Percentiles rank a stretch among this genome's conserved stretches.
Evolutionary conservation across 257 asterid species (phyloP).

Genomic region (Petunia secreta): DNA sequence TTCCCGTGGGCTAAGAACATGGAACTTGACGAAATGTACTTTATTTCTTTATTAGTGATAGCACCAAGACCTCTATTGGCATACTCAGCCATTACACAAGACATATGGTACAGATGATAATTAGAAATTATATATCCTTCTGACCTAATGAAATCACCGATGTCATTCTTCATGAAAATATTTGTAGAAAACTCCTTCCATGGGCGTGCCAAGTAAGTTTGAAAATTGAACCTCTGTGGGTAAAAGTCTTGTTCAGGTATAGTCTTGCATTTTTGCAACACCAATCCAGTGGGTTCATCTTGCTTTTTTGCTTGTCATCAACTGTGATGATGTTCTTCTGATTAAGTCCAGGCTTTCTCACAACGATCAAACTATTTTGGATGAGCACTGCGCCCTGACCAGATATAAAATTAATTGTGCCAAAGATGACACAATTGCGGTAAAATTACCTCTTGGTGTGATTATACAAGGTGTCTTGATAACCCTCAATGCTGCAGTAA

Average conservation of each 20-base stretch:
- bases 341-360: conserved; percentile 40
- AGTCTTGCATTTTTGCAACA: conserved; percentile 64
- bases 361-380: conserved; percentile 62
- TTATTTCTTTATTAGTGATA: neutral
- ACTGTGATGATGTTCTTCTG: conserved; percentile 66
- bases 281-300: conserved; percentile 48
- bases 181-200: conserved; percentile 51
- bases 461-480: conserved; percentile 70
- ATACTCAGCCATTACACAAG: conserved; percentile 47
- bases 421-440: conserved; percentile 66
- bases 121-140: conserved; percentile 55
- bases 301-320: conserved; percentile 52
- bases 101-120: conserved; percentile 32
- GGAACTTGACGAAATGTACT: too few species aligned
- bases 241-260: conserved; percentile 45
- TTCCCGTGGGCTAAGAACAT: too few species aligned
- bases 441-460: conserved; percentile 57
- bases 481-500: conserved; percentile 69
- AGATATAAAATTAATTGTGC: conserved; percentile 73
- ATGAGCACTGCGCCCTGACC: conserved; percentile 62
- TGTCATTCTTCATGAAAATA: conserved; percentile 58
- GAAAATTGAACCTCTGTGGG: conserved; percentile 40
- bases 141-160: conserved; percentile 63
- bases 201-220: conserved; percentile 63
- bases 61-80: conserved; percentile 55